Base-by-base conservation (phyloP, 2,329 filamentous ascomycete species). In the Fusarium sarcochroum region DNA sequence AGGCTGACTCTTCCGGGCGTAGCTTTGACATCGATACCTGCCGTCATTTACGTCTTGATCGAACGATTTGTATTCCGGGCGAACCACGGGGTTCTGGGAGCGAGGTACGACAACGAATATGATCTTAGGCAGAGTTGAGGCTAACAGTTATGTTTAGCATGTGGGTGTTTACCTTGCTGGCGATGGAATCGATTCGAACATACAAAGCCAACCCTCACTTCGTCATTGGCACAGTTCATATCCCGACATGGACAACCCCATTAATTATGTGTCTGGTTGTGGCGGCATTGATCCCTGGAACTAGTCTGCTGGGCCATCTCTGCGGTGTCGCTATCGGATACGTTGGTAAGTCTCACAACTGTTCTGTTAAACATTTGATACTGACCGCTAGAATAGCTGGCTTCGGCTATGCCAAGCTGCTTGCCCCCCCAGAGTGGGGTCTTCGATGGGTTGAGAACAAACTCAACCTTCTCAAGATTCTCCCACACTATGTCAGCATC, bases 181-280 rank as follows among this genome's bases (percentile, higher is more conserved):
- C 90, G 41, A 89, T 91, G 68, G 95, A 98, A 80, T 90, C 93
- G 7, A 91, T 98, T 69, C 93, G 94, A 77, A 94, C 93, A 4
- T 95, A 92, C 79, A 90, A 89, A 73, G 85, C 89, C 32, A 94
- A 97, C 76, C 96, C 96, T 0, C 86, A 91, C 76, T 90, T 98
- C 70, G 87, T 85, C 23, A 82, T 91, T 60, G 84, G 80, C 40
- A 85, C 84, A 9, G 81, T 85, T 52, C 83, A 92, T 71, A 93
- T 99, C 59, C 95, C 96, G 4, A 98, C 94, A 0, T 98, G 95
- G 94, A 92, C 90, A 9, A 93, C 92, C 3, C 95, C 96, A 6
- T 81, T 98, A n/a, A 83, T 93, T 50, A 83, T 93, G 73, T 87
- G 92, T 49, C 80, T 97, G 37, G 85, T 95, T 15, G 88, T 93